Conservation (phyloP, 225 moss, liverwort and hornwort genomes). For the Sphagnum tenellum region DNA sequence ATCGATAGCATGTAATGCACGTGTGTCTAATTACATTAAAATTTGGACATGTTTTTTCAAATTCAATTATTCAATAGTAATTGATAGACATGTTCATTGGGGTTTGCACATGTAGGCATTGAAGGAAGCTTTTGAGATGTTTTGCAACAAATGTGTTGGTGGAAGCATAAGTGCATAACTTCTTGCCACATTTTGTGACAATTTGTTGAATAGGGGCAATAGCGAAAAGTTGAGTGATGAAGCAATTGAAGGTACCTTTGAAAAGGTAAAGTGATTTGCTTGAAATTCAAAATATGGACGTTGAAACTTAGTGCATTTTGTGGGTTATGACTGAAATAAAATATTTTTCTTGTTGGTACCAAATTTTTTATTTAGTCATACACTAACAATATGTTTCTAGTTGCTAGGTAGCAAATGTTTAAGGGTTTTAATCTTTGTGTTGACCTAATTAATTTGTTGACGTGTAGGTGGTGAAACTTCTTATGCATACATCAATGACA, state of each 20-base stretch:
- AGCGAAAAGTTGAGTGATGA: constrained; percentile 98
- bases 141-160: constrained; percentile 94
- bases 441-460: neutral
- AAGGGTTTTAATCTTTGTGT: neutral
- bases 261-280: constrained; percentile 87
- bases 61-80: too few relatives aligned
- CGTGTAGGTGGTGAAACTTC: constrained; percentile 90
- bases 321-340: too few relatives aligned
- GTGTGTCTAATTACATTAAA: too few relatives aligned
- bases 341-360: too few relatives aligned
- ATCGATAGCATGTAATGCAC: too few relatives aligned
- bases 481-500: constrained; percentile 97
- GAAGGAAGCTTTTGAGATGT: constrained; percentile 95
- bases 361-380: too few relatives aligned
- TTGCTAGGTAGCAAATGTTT: neutral
- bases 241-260: constrained; percentile 94
- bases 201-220: constrained; percentile 88
- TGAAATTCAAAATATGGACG: too few relatives aligned
- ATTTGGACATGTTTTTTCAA: too few relatives aligned
- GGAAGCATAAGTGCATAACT: constrained; percentile 97
- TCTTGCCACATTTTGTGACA: constrained; percentile 94
- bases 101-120: constrained; percentile 52
- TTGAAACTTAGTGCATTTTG: too few relatives aligned
- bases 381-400: neutral
- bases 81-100: too few relatives aligned